These are phyloP conservation scores for Mortierella hygrophila DNA, from an alignment of 192 early-diverging fungal species.

Conservation along the genomic window DNA sequence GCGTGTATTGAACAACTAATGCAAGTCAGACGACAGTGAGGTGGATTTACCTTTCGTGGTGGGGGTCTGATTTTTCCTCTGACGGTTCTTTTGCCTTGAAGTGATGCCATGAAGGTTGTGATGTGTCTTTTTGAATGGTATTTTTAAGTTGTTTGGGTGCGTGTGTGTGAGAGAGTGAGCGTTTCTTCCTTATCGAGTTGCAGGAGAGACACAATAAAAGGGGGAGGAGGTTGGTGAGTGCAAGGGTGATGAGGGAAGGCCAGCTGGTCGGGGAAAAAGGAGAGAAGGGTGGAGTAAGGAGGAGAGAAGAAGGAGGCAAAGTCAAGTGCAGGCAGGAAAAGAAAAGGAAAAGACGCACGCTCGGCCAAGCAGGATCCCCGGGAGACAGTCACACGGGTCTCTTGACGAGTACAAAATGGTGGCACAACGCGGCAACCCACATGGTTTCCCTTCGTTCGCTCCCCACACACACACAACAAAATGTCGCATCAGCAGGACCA, in stretches of 20 bases:
- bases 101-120: conserved; percentile 30
- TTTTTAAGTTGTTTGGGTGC: background rate
- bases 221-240: background rate
- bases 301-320: background rate
- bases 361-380: background rate
- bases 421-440: background rate
- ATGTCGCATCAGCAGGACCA: background rate
- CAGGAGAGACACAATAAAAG: background rate
- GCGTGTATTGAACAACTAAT: background rate
- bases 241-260: background rate
- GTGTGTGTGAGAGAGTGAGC: background rate
- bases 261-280: background rate
- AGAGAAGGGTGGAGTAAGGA: background rate
- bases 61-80: conserved; percentile 55
- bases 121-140: background rate
- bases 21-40: background rate
- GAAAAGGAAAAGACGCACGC: background rate
- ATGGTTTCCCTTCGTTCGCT: background rate
- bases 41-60: conserved; percentile 23
- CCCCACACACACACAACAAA: background rate
- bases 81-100: conserved; percentile 37
- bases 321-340: no score
- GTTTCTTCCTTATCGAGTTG: background rate
- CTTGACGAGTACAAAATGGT: background rate
- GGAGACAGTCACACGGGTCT: conserved; percentile 3